phyloP scores from a whole-genome alignment of 441 rosid species.

The Adansonia grandidieri region DNA sequence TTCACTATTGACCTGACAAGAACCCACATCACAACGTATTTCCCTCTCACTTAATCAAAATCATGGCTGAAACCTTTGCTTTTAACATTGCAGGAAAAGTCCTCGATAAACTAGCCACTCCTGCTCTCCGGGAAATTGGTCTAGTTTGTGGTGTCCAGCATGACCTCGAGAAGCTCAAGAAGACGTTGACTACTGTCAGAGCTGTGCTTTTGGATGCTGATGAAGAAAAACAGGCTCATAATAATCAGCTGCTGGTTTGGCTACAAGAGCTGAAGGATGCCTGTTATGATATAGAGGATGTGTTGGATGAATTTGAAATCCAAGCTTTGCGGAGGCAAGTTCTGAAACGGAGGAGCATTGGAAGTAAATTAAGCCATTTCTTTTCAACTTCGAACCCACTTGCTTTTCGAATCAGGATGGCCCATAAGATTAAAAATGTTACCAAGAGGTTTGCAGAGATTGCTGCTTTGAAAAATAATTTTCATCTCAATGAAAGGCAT shows the following conservation, averaged over 20 bases:
- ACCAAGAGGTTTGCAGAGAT: slow-evolving; percentile 16
- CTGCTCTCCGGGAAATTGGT: not conserved
- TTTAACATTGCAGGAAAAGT: not conserved
- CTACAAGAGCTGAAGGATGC: not conserved
- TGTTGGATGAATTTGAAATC: not conserved
- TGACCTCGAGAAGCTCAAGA: not conserved
- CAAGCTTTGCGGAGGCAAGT: not conserved
- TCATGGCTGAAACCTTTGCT: not conserved
- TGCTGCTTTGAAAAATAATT: not conserved
- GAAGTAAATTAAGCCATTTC: slow-evolving; percentile 24
- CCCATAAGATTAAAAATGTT: slow-evolving; percentile 4
- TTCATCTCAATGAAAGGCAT: not conserved
- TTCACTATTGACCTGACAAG: too few species aligned
- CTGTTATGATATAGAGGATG: not conserved
- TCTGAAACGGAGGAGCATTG: not conserved
- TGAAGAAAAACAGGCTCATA: not conserved
- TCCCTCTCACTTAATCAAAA: not conserved
- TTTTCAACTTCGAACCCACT: slow-evolving; percentile 19
- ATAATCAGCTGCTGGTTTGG: not conserved
- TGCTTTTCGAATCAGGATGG: not conserved
- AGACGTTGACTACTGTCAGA: not conserved
- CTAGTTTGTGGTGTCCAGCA: not conserved
- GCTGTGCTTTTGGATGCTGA: slow-evolving; percentile 4
- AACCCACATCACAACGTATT: too few species aligned
- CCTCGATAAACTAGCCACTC: not conserved